Evolutionary conservation across 2,329 filamentous ascomycete species (phyloP), one percentile per base, ranked within the genome.

Genomic region (Monosporascus cannonballus): DNA sequence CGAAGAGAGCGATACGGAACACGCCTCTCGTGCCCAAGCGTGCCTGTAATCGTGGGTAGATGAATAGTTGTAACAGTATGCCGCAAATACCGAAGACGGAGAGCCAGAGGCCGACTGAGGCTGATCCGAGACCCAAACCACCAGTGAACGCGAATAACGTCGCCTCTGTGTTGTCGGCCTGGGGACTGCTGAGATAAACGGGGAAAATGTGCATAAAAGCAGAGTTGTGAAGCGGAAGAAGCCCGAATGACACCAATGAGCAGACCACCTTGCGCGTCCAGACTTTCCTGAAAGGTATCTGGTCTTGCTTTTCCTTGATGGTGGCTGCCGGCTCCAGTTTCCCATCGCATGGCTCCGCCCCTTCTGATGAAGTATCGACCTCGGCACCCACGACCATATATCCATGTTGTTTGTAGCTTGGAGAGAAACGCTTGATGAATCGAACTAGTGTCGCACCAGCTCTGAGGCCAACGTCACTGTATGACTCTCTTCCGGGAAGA

Each of bases 151-250:
- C 69, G 59, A 79, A 71, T 41, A 76, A 61, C 49, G 70, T 61
- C 55, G 64, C 56, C 60, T 66, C 61, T 60, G 64, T 60, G 59
- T 61, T 65, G 37, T 70, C 74, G 18, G 78, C 76, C 0, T 79
- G 77, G 0, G 67, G 65, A 2, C 78, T 80, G 8, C 83, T 83
- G 42, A 86, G 72, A 65, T 84, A 85, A 24, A 85, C 75, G 30
- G 83, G 83, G 61, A 81, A 84, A 47, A 86, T 75, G 45, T 81
- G 76, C 61, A 82, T 80, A 68, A 86, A 86, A 20, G 83, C 78
- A 52, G 77, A 79, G 64, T 84, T 80, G 68, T 86, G 84, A 55
- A 85, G 76, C 47, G 83, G 80, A 38, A 86, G 76, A 44, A 86
- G 61, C 4, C 64, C 68, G 39, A 71, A 69, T 7, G 67, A 68